Conservation (phyloP, 2,329 filamentous ascomycete genomes). For the Aspergillus eucalypticola region DNA sequence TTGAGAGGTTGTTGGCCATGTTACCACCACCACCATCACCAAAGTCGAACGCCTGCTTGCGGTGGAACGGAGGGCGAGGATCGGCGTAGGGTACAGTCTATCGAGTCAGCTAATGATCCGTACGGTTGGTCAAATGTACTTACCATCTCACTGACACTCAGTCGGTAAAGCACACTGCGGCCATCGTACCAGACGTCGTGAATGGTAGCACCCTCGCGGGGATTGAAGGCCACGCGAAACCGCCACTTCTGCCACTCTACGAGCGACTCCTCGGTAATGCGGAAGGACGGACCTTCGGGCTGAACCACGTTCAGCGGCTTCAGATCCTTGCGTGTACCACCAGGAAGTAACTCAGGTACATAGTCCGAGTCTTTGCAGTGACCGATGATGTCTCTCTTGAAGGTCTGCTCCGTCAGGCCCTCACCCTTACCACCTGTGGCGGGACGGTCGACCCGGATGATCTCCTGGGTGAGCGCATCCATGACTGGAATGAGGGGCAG, state of each 20-base stretch:
- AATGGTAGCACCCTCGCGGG: slow-evolving; percentile 67
- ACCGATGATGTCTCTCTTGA: slow-evolving; percentile 51
- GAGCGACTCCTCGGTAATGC: slow-evolving; percentile 39
- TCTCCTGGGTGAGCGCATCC: slow-evolving; percentile 56
- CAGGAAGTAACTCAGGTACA: slow-evolving; percentile 49
- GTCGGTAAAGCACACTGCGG: slow-evolving; percentile 65
- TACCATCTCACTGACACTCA: slow-evolving; percentile 69
- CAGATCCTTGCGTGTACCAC: slow-evolving; percentile 51
- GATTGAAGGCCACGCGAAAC: slow-evolving; percentile 61
- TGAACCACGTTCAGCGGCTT: slow-evolving; percentile 75
- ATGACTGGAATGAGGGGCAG: slow-evolving; percentile 56
- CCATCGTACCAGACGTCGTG: slow-evolving; percentile 70
- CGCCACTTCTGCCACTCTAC: slow-evolving; percentile 67
- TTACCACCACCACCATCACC: slow-evolving; percentile 68
- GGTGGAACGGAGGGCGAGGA: slow-evolving; percentile 64
- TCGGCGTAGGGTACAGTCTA: slow-evolving; percentile 64
- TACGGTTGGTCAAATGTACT: not conserved
- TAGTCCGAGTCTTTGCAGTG: slow-evolving; percentile 58
- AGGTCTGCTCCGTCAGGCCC: slow-evolving; percentile 43
- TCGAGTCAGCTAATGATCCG: not conserved
- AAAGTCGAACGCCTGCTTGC: slow-evolving; percentile 72
- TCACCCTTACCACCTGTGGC: slow-evolving; percentile 55
- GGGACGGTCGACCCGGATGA: slow-evolving; percentile 60
- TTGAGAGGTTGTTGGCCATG: slow-evolving; percentile 66
- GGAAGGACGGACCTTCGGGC: slow-evolving; percentile 68